Base-by-base conservation (phyloP, 2,329 filamentous ascomycete genomes). In the Fusarium sp. region DNA sequence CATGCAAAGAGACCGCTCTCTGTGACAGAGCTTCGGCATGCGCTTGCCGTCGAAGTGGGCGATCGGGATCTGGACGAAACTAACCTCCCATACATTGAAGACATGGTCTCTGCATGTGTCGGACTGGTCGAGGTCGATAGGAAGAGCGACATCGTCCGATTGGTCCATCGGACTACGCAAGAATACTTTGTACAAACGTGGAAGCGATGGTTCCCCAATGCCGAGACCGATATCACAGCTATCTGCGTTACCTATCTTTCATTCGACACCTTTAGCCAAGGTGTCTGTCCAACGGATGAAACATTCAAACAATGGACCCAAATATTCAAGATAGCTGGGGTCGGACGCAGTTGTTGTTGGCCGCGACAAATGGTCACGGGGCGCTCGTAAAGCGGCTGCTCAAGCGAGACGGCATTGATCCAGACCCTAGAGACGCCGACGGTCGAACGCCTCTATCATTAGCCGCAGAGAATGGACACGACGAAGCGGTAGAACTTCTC, bases 161-260 rank as follows among this genome's bases (percentile, higher is more conserved):
- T 86, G 0, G 81, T 84, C 6, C 83, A 86, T 65, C 82, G 83
- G 60, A 85, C 84, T 0, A 76, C 82, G 1, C 80, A 84, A 47
- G 78, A 85, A 39, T 86, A 83, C 67, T 79, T 86, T 41, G 73
- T 80, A 18, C 48, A 62, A 12, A 79, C 66, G 1, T 44, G 57
- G 9, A 39, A 12, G 0, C 16, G 48, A 6, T 81, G 78, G 74
- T 79, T 85, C 56, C 75, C 77, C 0, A 23, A 73, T 28, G 76
- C 77, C 0, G 60, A 82, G 8, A 8, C 1, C 0, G 16, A 77
- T 4, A 76, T 85, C 7, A 56, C 73, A 1, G 51, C 40, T 4
- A 70, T 61, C 3, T 85, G 82, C 58, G 34, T 79, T 3, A 77
- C 77, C 0, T 84, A 84, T 51, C 70, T 85, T 6, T 80, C 75